Conservation (phyloP, 2,329 filamentous ascomycete species). For the Beauveria asiatica region DNA sequence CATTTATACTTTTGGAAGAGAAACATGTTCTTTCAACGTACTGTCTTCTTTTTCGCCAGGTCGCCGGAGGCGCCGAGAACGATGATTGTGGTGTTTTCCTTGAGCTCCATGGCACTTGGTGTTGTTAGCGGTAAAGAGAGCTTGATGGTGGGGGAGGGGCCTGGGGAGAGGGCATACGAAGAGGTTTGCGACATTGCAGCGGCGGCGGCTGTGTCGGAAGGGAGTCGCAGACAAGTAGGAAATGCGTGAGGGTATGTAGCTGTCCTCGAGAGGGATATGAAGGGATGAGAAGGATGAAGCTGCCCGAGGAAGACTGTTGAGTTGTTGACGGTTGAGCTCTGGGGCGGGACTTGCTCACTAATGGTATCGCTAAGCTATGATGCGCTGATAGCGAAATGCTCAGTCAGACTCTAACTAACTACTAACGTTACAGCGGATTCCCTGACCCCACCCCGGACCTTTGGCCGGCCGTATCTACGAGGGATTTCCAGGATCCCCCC, state of each 20-base stretch:
- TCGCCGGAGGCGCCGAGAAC: conserved; percentile 96
- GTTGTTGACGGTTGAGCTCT: conserved; percentile 6
- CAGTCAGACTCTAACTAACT: conserved; percentile 5
- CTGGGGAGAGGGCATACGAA: conserved; percentile 29
- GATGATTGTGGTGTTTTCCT: conserved; percentile 95
- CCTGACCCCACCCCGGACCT: conserved; percentile 1
- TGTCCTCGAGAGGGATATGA: background rate
- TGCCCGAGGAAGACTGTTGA: background rate
- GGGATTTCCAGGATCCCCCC: conserved; percentile 9
- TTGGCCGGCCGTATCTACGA: conserved; percentile 12
- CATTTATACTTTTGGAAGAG: conserved; percentile 16
- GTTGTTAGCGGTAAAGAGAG: conserved; percentile 7
- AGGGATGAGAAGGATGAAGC: background rate
- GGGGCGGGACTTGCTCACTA: conserved; percentile 10
- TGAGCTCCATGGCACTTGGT: conserved; percentile 78
- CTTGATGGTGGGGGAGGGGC: conserved; percentile 11
- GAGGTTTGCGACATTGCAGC: conserved; percentile 16
- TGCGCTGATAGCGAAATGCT: conserved; percentile 12
- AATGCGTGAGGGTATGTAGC: background rate
- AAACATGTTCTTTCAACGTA: conserved; percentile 33
- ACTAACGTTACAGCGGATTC: conserved; percentile 5
- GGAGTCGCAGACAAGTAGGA: background rate
- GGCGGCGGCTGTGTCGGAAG: conserved; percentile 4
- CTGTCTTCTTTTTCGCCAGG: conserved; percentile 99
- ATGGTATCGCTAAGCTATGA: conserved; percentile 11